Percentiles rank a stretch among this genome's conserved stretches.
These are phyloP conservation scores for Yamadazyma friedrichii DNA, from an alignment of 1,139 yeast genomes.

Conservation along the genomic window DNA sequence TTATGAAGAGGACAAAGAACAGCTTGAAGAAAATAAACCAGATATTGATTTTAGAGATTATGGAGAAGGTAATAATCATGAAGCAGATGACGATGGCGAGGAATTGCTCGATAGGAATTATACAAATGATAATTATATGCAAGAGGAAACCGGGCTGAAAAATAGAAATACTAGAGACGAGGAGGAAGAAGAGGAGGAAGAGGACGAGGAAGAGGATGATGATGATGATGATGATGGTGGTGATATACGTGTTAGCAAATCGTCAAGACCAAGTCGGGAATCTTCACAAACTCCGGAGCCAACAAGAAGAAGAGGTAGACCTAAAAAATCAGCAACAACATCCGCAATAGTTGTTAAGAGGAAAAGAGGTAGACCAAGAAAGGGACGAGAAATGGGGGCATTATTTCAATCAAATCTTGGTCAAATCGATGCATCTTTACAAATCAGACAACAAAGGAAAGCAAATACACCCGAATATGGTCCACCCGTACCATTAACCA, in stretches of 20 bases:
- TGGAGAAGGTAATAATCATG: neutral
- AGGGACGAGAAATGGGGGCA: slow-evolving; percentile 1
- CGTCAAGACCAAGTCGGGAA: slow-evolving; percentile 1
- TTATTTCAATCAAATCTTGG: slow-evolving; percentile 1
- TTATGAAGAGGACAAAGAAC: neutral
- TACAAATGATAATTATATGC: neutral
- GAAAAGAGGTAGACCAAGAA: slow-evolving; percentile 17
- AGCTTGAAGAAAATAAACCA: neutral
- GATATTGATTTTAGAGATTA: neutral
- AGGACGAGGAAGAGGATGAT: neutral
- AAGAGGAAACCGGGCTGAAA: neutral
- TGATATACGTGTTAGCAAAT: neutral
- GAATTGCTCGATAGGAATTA: neutral
- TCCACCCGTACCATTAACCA: slow-evolving; percentile 20
- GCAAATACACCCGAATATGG: neutral
- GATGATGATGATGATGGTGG: neutral
- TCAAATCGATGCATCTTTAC: slow-evolving; percentile 1
- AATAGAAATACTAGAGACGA: neutral
- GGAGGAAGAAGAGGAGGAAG: neutral
- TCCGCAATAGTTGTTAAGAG: slow-evolving; percentile 6
- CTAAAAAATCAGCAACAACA: slow-evolving; percentile 1
- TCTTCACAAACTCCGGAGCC: slow-evolving; percentile 3
- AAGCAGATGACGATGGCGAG: neutral
- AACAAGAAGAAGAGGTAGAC: slow-evolving; percentile 12
- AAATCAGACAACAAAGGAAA: neutral